Percentiles rank a stretch among this genome's conserved stretches.
phyloP scores from a whole-genome alignment of 1,139 yeast genomes.

The Debaryomyces fabryi region DNA sequence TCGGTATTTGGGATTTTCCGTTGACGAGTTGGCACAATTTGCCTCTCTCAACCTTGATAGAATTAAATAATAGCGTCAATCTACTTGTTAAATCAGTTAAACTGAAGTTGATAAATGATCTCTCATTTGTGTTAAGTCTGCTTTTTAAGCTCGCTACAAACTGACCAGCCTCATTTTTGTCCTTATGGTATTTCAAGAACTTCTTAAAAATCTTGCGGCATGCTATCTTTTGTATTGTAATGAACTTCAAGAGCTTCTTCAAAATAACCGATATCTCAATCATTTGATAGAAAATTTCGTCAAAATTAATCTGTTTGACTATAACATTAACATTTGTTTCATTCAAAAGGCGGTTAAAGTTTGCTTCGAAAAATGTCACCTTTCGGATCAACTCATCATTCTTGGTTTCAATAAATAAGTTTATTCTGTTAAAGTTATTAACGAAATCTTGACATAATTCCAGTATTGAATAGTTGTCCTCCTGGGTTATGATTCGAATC shows the following conservation, averaged over 20 bases:
- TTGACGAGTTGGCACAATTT: not conserved
- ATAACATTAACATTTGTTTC: constrained; percentile 14
- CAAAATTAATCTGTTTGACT: constrained; percentile 22
- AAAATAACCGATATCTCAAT: constrained; percentile 59
- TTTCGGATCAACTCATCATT: constrained; percentile 57
- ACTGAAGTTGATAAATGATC: constrained; percentile 66
- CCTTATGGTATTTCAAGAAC: constrained; percentile 61
- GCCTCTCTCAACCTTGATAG: constrained; percentile 21
- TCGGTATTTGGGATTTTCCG: not conserved
- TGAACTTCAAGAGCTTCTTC: constrained; percentile 72
- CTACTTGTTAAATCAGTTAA: constrained; percentile 66
- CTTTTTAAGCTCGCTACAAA: constrained; percentile 42
- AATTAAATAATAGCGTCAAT: constrained; percentile 44
- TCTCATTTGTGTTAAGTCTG: constrained; percentile 40
- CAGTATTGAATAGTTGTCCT: constrained; percentile 17
- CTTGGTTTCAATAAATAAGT: constrained; percentile 66
- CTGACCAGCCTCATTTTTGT: constrained; percentile 36
- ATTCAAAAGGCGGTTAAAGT: constrained; percentile 16
- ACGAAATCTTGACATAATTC: constrained; percentile 35
- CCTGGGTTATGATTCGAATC: constrained; percentile 42
- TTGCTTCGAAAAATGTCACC: constrained; percentile 25
- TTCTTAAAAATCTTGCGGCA: constrained; percentile 80
- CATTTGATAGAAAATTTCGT: constrained; percentile 39
- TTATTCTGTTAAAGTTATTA: constrained; percentile 55
- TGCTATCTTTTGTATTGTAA: constrained; percentile 81